These are phyloP conservation scores for Aphanomyces astaci DNA, from an alignment of 352 stramenopile genomes.

Conservation along the genomic window DNA sequence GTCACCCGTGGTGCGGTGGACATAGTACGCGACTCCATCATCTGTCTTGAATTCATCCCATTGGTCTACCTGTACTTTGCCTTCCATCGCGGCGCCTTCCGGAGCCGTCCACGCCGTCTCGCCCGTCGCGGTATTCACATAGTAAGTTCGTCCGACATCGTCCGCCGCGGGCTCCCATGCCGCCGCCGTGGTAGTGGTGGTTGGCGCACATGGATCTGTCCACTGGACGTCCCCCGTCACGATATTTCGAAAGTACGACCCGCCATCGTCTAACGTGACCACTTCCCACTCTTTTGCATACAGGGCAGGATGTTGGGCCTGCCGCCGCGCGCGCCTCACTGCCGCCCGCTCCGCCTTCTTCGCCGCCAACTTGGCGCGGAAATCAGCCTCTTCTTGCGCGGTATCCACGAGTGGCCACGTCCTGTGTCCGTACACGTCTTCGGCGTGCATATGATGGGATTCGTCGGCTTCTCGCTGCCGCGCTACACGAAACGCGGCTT, in stretches of 20 bases:
- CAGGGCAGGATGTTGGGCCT: background rate
- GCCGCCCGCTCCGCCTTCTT: constrained; percentile 6
- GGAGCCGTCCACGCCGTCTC: constrained; percentile 68
- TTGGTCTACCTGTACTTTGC: constrained; percentile 14
- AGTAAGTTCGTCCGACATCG: constrained; percentile 64
- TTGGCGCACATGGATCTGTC: constrained; percentile 35
- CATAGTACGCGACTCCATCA: constrained; percentile 68
- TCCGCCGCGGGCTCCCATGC: constrained; percentile 56
- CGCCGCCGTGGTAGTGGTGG: no score
- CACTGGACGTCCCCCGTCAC: constrained; percentile 61
- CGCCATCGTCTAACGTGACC: constrained; percentile 28
- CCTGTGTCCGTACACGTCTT: background rate
- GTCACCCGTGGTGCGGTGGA: constrained; percentile 53
- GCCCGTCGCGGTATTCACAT: constrained; percentile 55
- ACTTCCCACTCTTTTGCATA: constrained; percentile 12
- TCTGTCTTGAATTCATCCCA: constrained; percentile 62
- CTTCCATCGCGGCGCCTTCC: background rate
- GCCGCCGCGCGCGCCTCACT: background rate
- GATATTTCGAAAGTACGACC: constrained; percentile 64
- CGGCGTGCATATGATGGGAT: background rate
- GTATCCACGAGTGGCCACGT: background rate
- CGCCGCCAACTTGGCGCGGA: background rate
- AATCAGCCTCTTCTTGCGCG: background rate
- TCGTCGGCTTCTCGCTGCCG: background rate
- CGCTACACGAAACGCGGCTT: background rate